Conservation (phyloP, 2,329 filamentous ascomycete species). For the Colletotrichum costaricense region DNA sequence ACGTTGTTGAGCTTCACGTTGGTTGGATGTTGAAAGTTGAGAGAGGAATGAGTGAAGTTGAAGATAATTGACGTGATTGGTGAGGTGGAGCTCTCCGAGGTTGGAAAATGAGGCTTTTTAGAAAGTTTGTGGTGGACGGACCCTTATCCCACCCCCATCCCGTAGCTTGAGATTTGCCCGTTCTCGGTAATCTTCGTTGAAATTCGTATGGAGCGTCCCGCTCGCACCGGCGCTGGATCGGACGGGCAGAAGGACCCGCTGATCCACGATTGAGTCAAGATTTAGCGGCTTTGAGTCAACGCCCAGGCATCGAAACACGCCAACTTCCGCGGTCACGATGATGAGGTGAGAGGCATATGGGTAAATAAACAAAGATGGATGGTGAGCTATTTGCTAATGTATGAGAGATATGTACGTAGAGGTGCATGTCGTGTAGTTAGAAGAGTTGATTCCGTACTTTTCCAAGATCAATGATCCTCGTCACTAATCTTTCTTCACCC, state of each 20-base stretch:
- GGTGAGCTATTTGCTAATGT: too few relatives aligned
- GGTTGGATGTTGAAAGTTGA: not conserved
- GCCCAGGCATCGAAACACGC: too few relatives aligned
- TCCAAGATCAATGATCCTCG: too few relatives aligned
- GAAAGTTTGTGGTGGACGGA: not conserved
- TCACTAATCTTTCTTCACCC: too few relatives aligned
- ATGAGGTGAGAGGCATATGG: too few relatives aligned
- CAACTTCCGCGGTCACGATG: too few relatives aligned
- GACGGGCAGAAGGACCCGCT: not conserved
- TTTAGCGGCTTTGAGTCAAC: not conserved
- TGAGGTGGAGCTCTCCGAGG: not conserved
- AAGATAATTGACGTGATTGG: not conserved
- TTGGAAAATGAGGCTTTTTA: conserved; percentile 6
- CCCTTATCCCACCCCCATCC: not conserved
- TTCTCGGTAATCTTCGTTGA: not conserved
- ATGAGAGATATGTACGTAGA: too few relatives aligned
- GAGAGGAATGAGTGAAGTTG: not conserved
- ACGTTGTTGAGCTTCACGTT: not conserved
- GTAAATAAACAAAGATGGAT: too few relatives aligned
- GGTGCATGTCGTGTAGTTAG: too few relatives aligned
- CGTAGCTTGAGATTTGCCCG: not conserved
- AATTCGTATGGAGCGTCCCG: not conserved
- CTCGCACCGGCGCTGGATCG: not conserved
- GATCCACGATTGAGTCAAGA: not conserved
- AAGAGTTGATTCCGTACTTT: too few relatives aligned